A percentile compares a stretch with the other conserved stretches of the same genome.
Conservation (phyloP, 169 alveolate species). For the Amoebophrya sp. region DNA sequence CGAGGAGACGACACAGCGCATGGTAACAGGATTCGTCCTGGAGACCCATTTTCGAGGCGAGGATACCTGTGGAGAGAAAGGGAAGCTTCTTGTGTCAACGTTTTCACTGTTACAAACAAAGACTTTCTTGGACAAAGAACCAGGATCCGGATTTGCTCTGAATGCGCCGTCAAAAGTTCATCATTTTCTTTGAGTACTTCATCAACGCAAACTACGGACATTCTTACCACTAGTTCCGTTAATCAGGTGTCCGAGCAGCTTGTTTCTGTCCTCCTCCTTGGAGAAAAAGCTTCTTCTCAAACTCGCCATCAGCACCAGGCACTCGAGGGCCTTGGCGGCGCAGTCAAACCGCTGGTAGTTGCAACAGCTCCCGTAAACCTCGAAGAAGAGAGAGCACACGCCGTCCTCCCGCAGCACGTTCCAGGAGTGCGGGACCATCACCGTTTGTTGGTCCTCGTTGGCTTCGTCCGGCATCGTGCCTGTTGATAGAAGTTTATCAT, state of each 20-base stretch:
- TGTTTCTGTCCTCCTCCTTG: constrained; percentile 69
- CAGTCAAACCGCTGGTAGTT: not conserved
- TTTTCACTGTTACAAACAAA: too few relatives aligned
- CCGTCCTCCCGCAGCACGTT: constrained; percentile 70
- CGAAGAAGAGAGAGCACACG: constrained; percentile 61
- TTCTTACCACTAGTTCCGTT: constrained; percentile 53
- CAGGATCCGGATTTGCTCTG: too few relatives aligned
- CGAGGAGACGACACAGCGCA: constrained; percentile 80
- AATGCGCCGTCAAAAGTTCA: too few relatives aligned
- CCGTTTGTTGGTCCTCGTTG: constrained; percentile 82
- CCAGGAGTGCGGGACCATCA: constrained; percentile 87
- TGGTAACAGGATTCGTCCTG: constrained; percentile 78
- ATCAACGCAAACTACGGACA: too few relatives aligned
- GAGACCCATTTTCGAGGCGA: constrained; percentile 73
- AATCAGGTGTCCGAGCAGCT: constrained; percentile 70
- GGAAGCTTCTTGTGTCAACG: too few relatives aligned
- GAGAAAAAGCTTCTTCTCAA: constrained; percentile 66
- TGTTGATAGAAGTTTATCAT: too few relatives aligned
- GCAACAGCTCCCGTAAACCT: constrained; percentile 51
- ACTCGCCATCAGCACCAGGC: not conserved
- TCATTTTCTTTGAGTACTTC: too few relatives aligned
- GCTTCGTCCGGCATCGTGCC: constrained; percentile 86
- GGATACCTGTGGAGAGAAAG: constrained; percentile 64
- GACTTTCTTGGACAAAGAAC: too few relatives aligned
- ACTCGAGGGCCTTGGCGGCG: not conserved